Evolutionary conservation across 495 filamentous ascomycete genomes (phyloP).

Genomic region (Xylaria acuta): DNA sequence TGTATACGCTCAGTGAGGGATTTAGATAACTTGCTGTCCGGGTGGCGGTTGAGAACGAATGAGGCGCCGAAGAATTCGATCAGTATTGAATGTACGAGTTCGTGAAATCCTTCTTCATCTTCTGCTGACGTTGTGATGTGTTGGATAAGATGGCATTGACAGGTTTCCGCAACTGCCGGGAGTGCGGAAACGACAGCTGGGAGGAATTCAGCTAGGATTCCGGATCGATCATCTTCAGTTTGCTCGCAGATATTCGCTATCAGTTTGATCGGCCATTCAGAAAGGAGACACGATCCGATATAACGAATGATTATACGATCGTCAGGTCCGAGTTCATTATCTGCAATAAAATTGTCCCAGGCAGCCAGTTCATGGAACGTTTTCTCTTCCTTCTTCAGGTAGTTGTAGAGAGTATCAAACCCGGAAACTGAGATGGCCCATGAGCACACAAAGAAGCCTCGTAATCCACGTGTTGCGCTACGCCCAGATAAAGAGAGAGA

Average conservation of each 20-base stretch:
- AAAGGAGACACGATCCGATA: slow-evolving; percentile 12
- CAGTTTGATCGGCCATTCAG: not conserved
- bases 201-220: slow-evolving; percentile 25
- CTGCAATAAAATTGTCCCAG: not conserved
- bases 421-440: not conserved
- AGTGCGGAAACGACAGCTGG: not conserved
- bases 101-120: not conserved
- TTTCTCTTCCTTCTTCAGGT: not conserved
- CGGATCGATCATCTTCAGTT: not conserved
- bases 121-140: not conserved
- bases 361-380: not conserved
- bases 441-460: slow-evolving; percentile 1
- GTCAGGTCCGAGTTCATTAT: not conserved
- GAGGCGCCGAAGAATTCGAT: slow-evolving; percentile 16
- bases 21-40: not conserved
- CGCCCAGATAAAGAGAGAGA: not conserved
- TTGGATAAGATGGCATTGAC: slow-evolving; percentile 1
- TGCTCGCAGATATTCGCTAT: not conserved
- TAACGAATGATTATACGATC: slow-evolving; percentile 19
- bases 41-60: slow-evolving; percentile 11
- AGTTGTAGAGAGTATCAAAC: not conserved
- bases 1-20: not conserved
- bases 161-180: not conserved
- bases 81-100: slow-evolving; percentile 5
- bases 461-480: not conserved